Conservation (phyloP, 495 filamentous ascomycete genomes). For the Xanthoparmelia taractica region DNA sequence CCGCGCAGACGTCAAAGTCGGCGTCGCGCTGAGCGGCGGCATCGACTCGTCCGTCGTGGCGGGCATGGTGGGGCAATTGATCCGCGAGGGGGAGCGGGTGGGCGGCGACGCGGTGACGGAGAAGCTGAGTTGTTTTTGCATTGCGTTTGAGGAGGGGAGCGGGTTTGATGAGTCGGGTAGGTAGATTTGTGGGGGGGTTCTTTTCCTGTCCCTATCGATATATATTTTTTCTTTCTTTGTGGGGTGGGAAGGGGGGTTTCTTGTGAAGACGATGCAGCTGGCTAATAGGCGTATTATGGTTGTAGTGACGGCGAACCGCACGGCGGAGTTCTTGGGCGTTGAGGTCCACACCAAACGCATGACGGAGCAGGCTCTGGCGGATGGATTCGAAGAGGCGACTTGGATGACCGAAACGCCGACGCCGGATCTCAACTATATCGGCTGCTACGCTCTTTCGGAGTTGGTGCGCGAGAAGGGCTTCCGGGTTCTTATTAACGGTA, state of each 20-base stretch:
- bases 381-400: slow-evolving; percentile 41
- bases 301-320: slow-evolving; percentile 42
- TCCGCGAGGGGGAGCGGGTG: slow-evolving; percentile 34
- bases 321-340: slow-evolving; percentile 44
- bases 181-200: not conserved
- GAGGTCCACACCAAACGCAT: slow-evolving; percentile 38
- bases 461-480: slow-evolving; percentile 36
- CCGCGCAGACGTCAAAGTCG: slow-evolving; percentile 46
- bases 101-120: slow-evolving; percentile 39
- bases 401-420: slow-evolving; percentile 43
- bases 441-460: slow-evolving; percentile 40
- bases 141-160: slow-evolving; percentile 36
- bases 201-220: not conserved
- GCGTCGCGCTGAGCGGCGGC: slow-evolving; percentile 47
- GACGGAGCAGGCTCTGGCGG: slow-evolving; percentile 39
- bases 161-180: slow-evolving; percentile 44
- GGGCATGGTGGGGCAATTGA: slow-evolving; percentile 44
- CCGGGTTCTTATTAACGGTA: slow-evolving; percentile 44
- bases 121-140: slow-evolving; percentile 19
- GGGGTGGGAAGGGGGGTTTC: no score
- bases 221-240: no score
- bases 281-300: not conserved
- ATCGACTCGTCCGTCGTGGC: slow-evolving; percentile 46
- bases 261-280: not conserved
- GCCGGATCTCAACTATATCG: slow-evolving; percentile 42